Base-by-base conservation (phyloP, 495 filamentous ascomycete genomes). In the Penicillium psychrofluorescens region DNA sequence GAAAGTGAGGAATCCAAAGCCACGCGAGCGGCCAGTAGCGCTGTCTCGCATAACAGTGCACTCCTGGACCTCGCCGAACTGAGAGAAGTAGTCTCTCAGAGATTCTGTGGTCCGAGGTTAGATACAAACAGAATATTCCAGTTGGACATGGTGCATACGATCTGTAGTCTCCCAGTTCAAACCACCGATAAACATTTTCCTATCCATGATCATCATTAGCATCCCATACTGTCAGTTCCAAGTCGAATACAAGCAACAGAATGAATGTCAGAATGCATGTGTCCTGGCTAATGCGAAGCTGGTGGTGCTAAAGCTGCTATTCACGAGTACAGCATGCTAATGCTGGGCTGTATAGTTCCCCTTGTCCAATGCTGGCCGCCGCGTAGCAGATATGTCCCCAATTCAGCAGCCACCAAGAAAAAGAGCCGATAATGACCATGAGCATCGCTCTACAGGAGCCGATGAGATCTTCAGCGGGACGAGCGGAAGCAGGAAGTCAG, bases 121-220 rank as follows among this genome's bases (percentile, higher is more conserved):
- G 44, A 62, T 56, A 63, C 53, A 53, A 22, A 7, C 7, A 9
- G 35, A 13, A 15, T 6, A 41, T 6, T 32, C 35, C 22, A 1
- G 33, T 15, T 12, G 35, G 30, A 14, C 29, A 46, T 38, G 36
- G 38, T 53, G 58, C 64, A 75, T 85, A 98, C 92, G 85, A 69
- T 98, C 92, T 38, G 92, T 96, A 27, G 92, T 98, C 65, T 98
- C 92, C 92, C 92, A 98, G 62, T 98, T 98, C 51, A 98, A 71
- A 12, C 92, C 92, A 54, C 92, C 92, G 70, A 98, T 98, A 55
- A 98, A 98, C 92, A 98, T 98, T 70, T 98, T 98, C 54, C 92
- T 98, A 63, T 42, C 56, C 41, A 50, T 38, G 16, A 10, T 32
- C 16, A 43, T 4, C 33, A 57, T 65, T 50, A 63, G 56, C 42